phyloP scores from a whole-genome alignment of 2,329 filamentous ascomycete species.

The Colletotrichum australisinense region DNA sequence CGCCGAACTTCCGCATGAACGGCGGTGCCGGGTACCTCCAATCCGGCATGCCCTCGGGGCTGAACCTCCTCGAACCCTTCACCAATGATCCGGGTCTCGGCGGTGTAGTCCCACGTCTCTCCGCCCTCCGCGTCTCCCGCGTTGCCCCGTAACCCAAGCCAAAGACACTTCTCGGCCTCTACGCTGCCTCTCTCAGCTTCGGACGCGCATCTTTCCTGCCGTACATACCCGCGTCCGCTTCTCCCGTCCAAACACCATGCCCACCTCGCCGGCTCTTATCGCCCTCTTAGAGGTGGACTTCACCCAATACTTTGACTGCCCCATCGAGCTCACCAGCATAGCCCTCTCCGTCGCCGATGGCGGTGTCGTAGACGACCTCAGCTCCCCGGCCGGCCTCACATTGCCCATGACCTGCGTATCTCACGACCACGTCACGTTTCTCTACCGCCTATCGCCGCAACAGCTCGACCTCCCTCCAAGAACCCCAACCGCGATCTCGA shows the following conservation, averaged over 20 bases:
- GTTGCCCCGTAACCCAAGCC: conserved; percentile 73
- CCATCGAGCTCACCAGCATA: conserved; percentile 71
- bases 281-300: conserved; percentile 81
- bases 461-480: conserved; percentile 57
- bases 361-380: conserved; percentile 69
- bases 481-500: conserved; percentile 64
- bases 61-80: conserved; percentile 84
- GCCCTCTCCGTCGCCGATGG: conserved; percentile 68
- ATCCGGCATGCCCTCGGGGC: conserved; percentile 74
- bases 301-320: conserved; percentile 75
- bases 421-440: conserved; percentile 80
- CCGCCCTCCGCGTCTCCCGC: conserved; percentile 79
- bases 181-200: conserved; percentile 70
- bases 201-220: conserved; percentile 74
- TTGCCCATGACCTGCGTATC: conserved; percentile 73
- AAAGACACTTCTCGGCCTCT: conserved; percentile 73
- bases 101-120: conserved; percentile 74
- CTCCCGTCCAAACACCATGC: conserved; percentile 69
- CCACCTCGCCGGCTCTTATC: conserved; percentile 71
- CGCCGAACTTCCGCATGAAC: conserved; percentile 31
- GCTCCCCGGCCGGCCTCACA: conserved; percentile 57
- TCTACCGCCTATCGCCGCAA: conserved; percentile 72
- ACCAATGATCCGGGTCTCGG: conserved; percentile 71
- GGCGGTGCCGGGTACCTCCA: conserved; percentile 73
- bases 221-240: conserved; percentile 81